Percentiles rank a stretch among this genome's conserved stretches.
Conservation (phyloP, 73 alveolate genomes). For the Uronychia binucleata region DNA sequence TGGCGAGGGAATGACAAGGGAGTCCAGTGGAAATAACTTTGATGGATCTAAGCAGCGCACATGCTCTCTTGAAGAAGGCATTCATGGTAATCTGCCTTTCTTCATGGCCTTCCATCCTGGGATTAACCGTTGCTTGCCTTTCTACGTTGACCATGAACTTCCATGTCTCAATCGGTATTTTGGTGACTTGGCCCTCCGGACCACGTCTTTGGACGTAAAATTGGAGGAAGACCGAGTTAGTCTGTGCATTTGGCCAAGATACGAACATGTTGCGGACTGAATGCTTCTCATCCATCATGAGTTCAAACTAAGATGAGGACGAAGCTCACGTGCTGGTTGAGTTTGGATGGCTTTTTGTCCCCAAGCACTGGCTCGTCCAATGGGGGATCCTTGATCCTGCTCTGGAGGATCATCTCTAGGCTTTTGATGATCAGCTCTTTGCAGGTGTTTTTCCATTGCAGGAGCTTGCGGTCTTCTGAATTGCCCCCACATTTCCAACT, state of each 20-base stretch:
- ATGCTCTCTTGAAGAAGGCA: neutral
- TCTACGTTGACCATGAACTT: neutral
- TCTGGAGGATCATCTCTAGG: neutral
- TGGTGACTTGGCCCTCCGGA: neutral
- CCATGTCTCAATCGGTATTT: neutral
- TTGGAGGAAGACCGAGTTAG: neutral
- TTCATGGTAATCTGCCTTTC: neutral
- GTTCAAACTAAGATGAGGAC: neutral
- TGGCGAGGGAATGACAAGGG: neutral
- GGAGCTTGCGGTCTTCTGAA: neutral
- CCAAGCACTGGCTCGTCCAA: neutral
- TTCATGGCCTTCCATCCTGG: neutral
- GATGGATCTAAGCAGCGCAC: neutral
- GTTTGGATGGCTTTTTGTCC: neutral
- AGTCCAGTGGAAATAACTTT: neutral
- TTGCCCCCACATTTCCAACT: neutral
- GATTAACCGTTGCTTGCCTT: neutral
- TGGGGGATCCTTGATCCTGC: neutral
- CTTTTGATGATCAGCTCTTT: neutral
- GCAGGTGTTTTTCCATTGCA: neutral
- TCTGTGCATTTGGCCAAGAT: neutral
- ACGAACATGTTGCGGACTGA: neutral
- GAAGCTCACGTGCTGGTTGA: neutral
- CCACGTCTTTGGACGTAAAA: neutral
- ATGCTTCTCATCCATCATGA: neutral